These are phyloP conservation scores for Podaxis mareebaensis DNA, from an alignment of 768 basidiomycete genomes.

Conservation along the genomic window DNA sequence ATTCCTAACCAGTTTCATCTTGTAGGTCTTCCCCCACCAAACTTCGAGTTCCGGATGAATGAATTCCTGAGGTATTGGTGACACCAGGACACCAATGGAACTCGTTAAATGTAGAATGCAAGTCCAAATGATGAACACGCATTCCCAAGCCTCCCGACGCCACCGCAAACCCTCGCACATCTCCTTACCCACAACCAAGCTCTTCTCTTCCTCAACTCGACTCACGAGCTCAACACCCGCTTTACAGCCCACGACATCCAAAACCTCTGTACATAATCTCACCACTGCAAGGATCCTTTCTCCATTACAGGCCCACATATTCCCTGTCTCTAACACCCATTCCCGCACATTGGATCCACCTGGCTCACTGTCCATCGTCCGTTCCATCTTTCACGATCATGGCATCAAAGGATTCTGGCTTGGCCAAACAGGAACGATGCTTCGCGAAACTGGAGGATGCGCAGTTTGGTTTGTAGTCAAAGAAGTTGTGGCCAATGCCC, in stretches of 20 bases:
- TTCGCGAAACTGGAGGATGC: slow-evolving; percentile 85
- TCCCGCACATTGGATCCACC: slow-evolving; percentile 40
- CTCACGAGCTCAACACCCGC: background rate
- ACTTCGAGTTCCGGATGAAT: background rate
- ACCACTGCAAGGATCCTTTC: background rate
- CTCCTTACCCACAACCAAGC: slow-evolving; percentile 31
- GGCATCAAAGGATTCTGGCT: slow-evolving; percentile 81
- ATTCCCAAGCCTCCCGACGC: slow-evolving; percentile 9
- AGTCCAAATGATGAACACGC: slow-evolving; percentile 30
- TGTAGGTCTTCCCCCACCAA: slow-evolving; percentile 51
- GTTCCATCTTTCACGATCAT: slow-evolving; percentile 48
- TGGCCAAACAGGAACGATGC: slow-evolving; percentile 82
- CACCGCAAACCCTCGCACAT: slow-evolving; percentile 75
- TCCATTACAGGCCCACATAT: slow-evolving; percentile 14
- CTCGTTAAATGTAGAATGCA: slow-evolving; percentile 41
- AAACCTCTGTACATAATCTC: background rate
- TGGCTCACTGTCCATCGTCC: slow-evolving; percentile 70
- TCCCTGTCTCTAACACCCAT: slow-evolving; percentile 20
- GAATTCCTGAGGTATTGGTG: background rate
- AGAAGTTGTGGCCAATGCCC: slow-evolving; percentile 66
- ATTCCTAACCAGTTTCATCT: slow-evolving; percentile 80
- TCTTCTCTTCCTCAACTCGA: slow-evolving; percentile 2
- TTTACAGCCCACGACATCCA: background rate
- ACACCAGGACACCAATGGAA: slow-evolving; percentile 34
- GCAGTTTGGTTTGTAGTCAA: slow-evolving; percentile 89